Evolutionary conservation across 2,329 filamentous ascomycete genomes (phyloP).

Genomic region (Exophiala dermatitidis): DNA sequence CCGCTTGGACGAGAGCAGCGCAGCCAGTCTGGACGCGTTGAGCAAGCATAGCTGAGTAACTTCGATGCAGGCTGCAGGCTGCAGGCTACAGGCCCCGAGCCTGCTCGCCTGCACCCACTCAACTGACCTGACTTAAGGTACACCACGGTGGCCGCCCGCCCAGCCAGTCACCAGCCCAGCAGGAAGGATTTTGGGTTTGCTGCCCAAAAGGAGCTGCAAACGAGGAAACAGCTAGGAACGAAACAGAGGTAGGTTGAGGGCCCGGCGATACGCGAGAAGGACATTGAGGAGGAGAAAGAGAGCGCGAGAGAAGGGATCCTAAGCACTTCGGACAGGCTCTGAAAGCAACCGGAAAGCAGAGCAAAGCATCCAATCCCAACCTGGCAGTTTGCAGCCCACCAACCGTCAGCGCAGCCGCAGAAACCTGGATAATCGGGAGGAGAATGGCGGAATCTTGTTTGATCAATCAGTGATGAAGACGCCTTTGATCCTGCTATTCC

Average conservation of each 20-base stretch:
- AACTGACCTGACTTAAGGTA: background rate
- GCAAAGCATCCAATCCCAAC: constrained; percentile 20
- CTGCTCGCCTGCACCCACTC: background rate
- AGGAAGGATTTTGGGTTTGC: background rate
- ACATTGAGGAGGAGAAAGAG: background rate
- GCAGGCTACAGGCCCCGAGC: background rate
- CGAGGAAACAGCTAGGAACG: background rate
- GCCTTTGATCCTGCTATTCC: no score
- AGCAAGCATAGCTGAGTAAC: constrained; percentile 5
- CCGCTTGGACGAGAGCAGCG: constrained; percentile 13
- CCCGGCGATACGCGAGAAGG: background rate
- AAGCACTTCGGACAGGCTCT: background rate
- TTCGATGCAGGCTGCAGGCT: constrained; percentile 6
- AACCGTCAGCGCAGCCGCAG: constrained; percentile 8
- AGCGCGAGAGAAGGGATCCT: background rate
- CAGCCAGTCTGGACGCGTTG: constrained; percentile 18
- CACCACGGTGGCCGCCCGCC: background rate
- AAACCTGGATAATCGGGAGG: background rate
- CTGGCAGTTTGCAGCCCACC: constrained; percentile 9
- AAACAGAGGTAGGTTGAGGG: background rate
- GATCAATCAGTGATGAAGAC: no score
- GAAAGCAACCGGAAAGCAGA: background rate
- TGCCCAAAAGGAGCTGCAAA: constrained; percentile 15
- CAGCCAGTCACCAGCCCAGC: background rate
- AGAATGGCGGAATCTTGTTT: no score